These are phyloP conservation scores for Monosporozyma aerobia DNA, from an alignment of 805 yeast species.

Conservation along the genomic window DNA sequence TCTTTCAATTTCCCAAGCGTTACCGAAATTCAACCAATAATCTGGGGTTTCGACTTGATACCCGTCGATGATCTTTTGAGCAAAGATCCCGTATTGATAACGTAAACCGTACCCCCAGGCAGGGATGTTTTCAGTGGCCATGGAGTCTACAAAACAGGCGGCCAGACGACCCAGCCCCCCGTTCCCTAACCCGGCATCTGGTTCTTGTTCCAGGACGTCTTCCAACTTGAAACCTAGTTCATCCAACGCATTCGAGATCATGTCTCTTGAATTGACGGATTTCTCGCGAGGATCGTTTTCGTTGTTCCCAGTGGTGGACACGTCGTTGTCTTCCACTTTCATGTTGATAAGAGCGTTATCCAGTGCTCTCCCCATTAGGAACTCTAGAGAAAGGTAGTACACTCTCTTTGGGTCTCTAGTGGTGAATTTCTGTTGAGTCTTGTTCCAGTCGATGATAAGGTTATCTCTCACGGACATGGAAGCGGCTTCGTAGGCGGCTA, in stretches of 20 bases:
- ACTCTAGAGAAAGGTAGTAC: constrained; percentile 79
- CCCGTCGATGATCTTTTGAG: constrained; percentile 83
- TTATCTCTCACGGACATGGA: constrained; percentile 72
- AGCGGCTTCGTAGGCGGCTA: constrained; percentile 89
- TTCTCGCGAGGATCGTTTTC: constrained; percentile 5
- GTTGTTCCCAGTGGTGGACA: constrained; percentile 5
- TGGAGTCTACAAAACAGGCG: constrained; percentile 86
- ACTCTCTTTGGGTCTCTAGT: constrained; percentile 75
- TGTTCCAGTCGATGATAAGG: constrained; percentile 79
- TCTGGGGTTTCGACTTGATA: constrained; percentile 93
- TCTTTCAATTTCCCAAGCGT: constrained; percentile 92
- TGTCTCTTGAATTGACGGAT: constrained; percentile 35
- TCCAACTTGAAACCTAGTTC: constrained; percentile 84
- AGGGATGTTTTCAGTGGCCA: constrained; percentile 76
- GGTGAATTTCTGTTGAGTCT: constrained; percentile 86
- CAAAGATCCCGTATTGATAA: constrained; percentile 88
- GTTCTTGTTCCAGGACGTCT: constrained; percentile 76
- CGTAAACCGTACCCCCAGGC: constrained; percentile 97
- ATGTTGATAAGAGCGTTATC: constrained; percentile 87
- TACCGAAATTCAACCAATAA: constrained; percentile 80
- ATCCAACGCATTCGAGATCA: constrained; percentile 45
- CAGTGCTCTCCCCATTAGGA: constrained; percentile 89
- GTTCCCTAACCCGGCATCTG: constrained; percentile 91
- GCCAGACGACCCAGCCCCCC: constrained; percentile 94
- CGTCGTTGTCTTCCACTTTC: constrained; percentile 31